Evolutionary conservation across 2,329 filamentous ascomycete genomes (phyloP).

Genomic region (Alternaria triticimaculans): DNA sequence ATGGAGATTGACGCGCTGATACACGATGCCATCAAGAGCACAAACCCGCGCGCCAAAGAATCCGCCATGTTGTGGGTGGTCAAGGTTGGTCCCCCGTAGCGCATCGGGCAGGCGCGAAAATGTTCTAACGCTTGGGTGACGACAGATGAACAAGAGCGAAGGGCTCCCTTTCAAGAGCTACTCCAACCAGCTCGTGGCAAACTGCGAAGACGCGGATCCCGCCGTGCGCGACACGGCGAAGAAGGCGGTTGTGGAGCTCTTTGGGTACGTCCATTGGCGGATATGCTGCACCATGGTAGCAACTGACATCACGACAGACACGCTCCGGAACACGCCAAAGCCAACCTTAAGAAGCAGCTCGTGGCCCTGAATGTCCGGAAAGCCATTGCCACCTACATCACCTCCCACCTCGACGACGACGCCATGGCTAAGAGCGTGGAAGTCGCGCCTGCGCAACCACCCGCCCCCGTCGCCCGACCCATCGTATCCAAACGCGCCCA

Average conservation of each 20-base stretch:
- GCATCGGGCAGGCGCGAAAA: background rate
- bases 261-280: slow-evolving; percentile 63
- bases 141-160: slow-evolving; percentile 79
- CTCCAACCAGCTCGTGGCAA: slow-evolving; percentile 80
- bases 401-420: slow-evolving; percentile 77
- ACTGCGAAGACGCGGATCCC: slow-evolving; percentile 89
- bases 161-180: slow-evolving; percentile 82
- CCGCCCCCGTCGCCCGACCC: slow-evolving; percentile 34
- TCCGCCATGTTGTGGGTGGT: slow-evolving; percentile 84
- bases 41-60: slow-evolving; percentile 85
- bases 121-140: slow-evolving; percentile 19
- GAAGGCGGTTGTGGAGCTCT: slow-evolving; percentile 82
- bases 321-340: slow-evolving; percentile 82
- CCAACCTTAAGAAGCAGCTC: slow-evolving; percentile 86
- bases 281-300: background rate
- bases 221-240: slow-evolving; percentile 87
- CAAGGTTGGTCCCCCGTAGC: slow-evolving; percentile 59
- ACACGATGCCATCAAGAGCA: slow-evolving; percentile 76
- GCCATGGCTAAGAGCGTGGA: slow-evolving; percentile 47
- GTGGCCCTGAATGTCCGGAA: slow-evolving; percentile 84
- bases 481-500: slow-evolving; percentile 42
- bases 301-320: slow-evolving; percentile 58
- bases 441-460: slow-evolving; percentile 26
- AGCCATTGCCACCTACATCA: slow-evolving; percentile 82
- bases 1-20: slow-evolving; percentile 81